Base-by-base conservation (phyloP, 257 asterid genomes). In the Penstemon newberryi region DNA sequence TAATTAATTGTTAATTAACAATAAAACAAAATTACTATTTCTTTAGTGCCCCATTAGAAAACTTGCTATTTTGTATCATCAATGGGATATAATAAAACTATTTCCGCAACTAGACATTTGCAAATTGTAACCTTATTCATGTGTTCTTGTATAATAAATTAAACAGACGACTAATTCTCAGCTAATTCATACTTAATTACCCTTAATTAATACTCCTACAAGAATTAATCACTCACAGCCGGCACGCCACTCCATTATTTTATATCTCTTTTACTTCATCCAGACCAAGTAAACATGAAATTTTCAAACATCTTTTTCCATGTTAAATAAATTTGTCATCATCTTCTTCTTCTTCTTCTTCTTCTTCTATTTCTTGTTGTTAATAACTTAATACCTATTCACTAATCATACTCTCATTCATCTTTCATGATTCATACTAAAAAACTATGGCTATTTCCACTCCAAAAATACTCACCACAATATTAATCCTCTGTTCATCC, bases 301-400 rank as follows among this genome's bases (percentile, higher is more conserved):
- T 10, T 42, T 67, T 68, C 79, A 78, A 77, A 71, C 77, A 81
- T 71, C n/a, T 69, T 59, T 72, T 57, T 53, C 85, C 53, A 81
- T 72, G 78, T 42, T 41, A 59, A 8, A 5, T 13, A 4, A 5
- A 49, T 3, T 41, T 12, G 5, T 18, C 41, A 58, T 25, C 49
- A 10, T 1, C 44, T 13, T 15, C 66, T 8, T 33, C 6, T 13
- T n/a, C 12, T 56, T 59, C 65, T 36, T 60, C 3, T 44, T 68
- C 44, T 13, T 15, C 66, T 8, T 33, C 6, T 13, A 8, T 8
- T 56, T 59, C 65, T 36, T 60, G 18, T 15, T 15, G 18, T 15
- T 15, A 15, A 15, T 15, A 15, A 15, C 3, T 44, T 68, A 12
- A 41, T 37, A 66, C 13, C 5, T 25, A 13, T 52, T 46, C 8